Evolutionary conservation across 202 grass and related monocot species (phyloP).

Genomic region (Thinopyrum obtusiflorum): DNA sequence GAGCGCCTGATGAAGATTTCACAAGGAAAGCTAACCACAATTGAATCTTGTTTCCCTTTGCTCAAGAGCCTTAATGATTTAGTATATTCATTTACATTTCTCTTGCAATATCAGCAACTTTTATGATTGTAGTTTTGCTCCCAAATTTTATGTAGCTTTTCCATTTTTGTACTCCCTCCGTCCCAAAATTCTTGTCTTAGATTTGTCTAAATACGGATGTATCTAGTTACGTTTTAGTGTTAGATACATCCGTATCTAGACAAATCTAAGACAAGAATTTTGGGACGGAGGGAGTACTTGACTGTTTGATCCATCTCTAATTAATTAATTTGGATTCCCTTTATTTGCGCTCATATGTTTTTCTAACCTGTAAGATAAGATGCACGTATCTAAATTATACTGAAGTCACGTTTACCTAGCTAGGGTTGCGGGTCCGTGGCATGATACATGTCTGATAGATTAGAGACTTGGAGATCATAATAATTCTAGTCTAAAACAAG

Average conservation of each 20-base stretch:
- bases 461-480: not conserved
- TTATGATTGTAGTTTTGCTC: not conserved
- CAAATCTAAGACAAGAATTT: too few relatives aligned
- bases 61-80: conserved; percentile 5
- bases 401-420: not conserved
- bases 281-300: not conserved
- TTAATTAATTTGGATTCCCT: conserved; percentile 1
- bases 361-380: not conserved
- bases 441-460: not conserved
- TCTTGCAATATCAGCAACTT: not conserved
- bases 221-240: too few relatives aligned
- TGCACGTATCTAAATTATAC: not conserved
- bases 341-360: not conserved
- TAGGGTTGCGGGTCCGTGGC: not conserved
- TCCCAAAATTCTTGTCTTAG: too few relatives aligned
- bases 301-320: conserved; percentile 7
- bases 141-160: not conserved
- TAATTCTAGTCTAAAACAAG: not conserved
- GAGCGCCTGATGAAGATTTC: not conserved
- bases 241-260: too few relatives aligned
- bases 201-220: too few relatives aligned
- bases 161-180: not conserved
- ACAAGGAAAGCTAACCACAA: not conserved
- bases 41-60: not conserved
- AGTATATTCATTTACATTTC: not conserved